phyloP scores from a whole-genome alignment of 306 rosid genomes.

The Acacia crassicarpa region DNA sequence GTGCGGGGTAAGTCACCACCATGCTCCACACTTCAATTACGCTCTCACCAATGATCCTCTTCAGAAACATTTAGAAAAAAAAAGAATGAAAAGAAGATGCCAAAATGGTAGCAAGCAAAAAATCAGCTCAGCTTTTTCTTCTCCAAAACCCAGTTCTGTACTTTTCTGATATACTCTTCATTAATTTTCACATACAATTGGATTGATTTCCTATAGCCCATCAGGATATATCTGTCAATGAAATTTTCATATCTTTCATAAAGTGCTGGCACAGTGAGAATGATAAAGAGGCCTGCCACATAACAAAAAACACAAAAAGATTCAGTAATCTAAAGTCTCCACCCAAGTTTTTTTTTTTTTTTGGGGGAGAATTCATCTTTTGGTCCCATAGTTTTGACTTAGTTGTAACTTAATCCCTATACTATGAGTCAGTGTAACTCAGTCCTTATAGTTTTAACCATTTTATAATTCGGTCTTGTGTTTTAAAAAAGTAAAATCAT shows the following conservation, averaged over 20 bases:
- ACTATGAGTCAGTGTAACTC: no score
- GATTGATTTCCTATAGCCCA: constrained; percentile 55
- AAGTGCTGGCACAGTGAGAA: constrained; percentile 79
- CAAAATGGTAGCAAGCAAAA: neutral
- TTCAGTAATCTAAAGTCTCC: neutral
- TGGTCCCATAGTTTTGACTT: no score
- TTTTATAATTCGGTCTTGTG: no score
- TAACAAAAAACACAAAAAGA: constrained; percentile 27
- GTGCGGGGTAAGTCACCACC: neutral
- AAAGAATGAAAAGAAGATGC: constrained; percentile 4
- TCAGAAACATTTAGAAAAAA: neutral
- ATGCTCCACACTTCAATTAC: constrained; percentile 35
- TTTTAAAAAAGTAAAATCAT: no score
- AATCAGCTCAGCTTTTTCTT: constrained; percentile 74
- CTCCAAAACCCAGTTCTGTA: constrained; percentile 64
- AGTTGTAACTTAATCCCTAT: no score
- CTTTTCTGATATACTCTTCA: constrained; percentile 46
- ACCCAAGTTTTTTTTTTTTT: neutral
- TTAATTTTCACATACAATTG: constrained; percentile 61
- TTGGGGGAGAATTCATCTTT: no score
- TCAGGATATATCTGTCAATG: constrained; percentile 58
- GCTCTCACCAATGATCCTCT: constrained; percentile 35
- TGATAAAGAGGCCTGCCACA: constrained; percentile 70
- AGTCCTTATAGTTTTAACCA: no score
- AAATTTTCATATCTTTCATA: constrained; percentile 78